Evolutionary conservation across 2,329 filamentous ascomycete species (phyloP).

Genomic region (Fusarium sacchari): DNA sequence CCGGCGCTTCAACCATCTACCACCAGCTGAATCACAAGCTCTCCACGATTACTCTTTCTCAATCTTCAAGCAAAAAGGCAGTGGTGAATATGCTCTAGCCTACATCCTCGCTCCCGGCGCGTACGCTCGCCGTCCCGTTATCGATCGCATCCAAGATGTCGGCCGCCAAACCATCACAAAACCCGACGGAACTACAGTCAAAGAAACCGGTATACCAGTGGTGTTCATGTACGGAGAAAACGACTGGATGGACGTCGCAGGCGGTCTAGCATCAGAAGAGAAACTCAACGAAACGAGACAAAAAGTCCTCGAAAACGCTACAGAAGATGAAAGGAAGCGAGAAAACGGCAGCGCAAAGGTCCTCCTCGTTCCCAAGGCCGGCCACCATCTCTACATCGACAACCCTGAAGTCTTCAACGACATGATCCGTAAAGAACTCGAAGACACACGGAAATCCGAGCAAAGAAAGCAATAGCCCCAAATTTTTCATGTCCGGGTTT

Average conservation of each 20-base stretch:
- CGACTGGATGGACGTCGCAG: slow-evolving; percentile 98
- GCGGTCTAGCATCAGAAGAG: slow-evolving; percentile 82
- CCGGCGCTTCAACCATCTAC: slow-evolving; percentile 89
- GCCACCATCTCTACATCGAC: slow-evolving; percentile 69
- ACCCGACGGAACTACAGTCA: slow-evolving; percentile 41
- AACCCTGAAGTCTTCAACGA: slow-evolving; percentile 68
- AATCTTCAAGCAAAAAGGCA: slow-evolving; percentile 90
- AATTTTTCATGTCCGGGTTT: background rate
- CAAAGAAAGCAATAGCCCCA: slow-evolving; percentile 39
- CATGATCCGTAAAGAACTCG: slow-evolving; percentile 62
- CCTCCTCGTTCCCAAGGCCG: slow-evolving; percentile 73
- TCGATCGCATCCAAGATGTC: slow-evolving; percentile 85
- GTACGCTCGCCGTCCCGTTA: slow-evolving; percentile 87
- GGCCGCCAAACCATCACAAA: slow-evolving; percentile 72
- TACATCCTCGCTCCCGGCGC: slow-evolving; percentile 95
- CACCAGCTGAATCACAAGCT: slow-evolving; percentile 79
- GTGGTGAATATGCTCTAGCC: slow-evolving; percentile 90
- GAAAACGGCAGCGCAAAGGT: slow-evolving; percentile 89
- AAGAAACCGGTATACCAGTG: slow-evolving; percentile 78
- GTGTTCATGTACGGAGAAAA: slow-evolving; percentile 97
- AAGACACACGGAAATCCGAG: slow-evolving; percentile 55
- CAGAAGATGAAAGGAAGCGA: slow-evolving; percentile 71
- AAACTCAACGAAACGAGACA: slow-evolving; percentile 76
- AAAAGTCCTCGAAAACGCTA: slow-evolving; percentile 69
- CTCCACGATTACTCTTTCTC: slow-evolving; percentile 95